Base-by-base conservation (phyloP, 73 alveolate species). In the Blepharisma stoltei region DNA sequence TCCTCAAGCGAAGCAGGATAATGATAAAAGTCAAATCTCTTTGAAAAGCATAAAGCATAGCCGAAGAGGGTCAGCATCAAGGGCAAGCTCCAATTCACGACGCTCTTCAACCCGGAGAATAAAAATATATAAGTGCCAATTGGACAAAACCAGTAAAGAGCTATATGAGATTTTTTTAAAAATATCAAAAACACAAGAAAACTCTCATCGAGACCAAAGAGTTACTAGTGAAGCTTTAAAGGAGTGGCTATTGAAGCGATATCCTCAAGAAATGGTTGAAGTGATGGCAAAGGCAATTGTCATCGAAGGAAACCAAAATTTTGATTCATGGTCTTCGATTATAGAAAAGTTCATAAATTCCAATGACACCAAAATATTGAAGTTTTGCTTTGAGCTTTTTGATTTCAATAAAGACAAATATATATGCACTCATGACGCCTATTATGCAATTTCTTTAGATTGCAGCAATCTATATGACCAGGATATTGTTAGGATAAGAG, bases 351-450 rank as follows among this genome's bases (percentile, higher is more conserved):
- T 60, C 23, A 9, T 60, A 20, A 14, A n/a, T 60, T 25, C 23
- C 11, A n/a, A n/a, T 60, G 73, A 60, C 23, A 38, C 0, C 18
- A 60, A 60, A 25, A n/a, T 14, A 1, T 20, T 60, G 14, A 14
- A 25, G 5, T 60, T 60, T 8, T n/a, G n/a, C 14, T 60, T 60
- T 60, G 73, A 60, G 38, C 45, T 60, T 11, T 60, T 20, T 60
- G 73, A 60, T 60, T 18, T 25, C 37, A 60, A 60, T 5, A 60
- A 60, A 60, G 73, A 60, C 5, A 14, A 60, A 14, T 60, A 14
- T 60, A 60, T 60, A 8, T 60, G 73, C 45, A 60, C 14, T 25
- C 37, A 38, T 60, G 73, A 60, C 23, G 23, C 73, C 14, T 60
- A 14, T 25, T 25, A 60, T 60, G 45, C 45, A 9, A 25, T 60